These are phyloP conservation scores for Silene coronaria DNA, from an alignment of 179 eudicot species.

Conservation along the genomic window DNA sequence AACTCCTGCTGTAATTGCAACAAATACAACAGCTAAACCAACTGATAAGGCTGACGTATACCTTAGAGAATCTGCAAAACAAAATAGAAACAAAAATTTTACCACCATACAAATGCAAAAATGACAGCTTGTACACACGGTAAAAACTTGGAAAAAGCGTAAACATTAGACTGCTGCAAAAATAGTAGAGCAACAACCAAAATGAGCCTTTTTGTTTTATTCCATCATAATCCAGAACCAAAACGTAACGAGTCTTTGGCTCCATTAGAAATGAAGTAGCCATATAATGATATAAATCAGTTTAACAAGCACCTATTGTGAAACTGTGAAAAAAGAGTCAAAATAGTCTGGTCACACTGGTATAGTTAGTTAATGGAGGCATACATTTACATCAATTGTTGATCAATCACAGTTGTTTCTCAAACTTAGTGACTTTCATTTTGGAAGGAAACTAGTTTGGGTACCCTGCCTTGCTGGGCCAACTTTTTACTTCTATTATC, in stretches of 20 bases:
- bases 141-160: neutral
- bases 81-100: conserved; percentile 1
- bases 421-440: neutral
- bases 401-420: neutral
- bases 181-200: no score
- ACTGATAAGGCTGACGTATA: conserved; percentile 83
- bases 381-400: no score
- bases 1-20: conserved; percentile 65
- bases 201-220: no score
- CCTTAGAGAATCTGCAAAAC: conserved; percentile 64
- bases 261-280: no score
- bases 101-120: neutral
- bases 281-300: neutral
- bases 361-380: neutral
- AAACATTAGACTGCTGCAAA: neutral
- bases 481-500: no score
- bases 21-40: conserved; percentile 73
- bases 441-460: neutral
- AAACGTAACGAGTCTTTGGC: no score
- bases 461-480: no score
- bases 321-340: neutral
- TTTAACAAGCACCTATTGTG: neutral
- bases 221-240: no score
- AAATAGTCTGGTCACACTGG: neutral
- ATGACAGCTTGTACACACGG: neutral